phyloP scores from a whole-genome alignment of 208 protist genomes.

The Leishmania martiniquensis region DNA sequence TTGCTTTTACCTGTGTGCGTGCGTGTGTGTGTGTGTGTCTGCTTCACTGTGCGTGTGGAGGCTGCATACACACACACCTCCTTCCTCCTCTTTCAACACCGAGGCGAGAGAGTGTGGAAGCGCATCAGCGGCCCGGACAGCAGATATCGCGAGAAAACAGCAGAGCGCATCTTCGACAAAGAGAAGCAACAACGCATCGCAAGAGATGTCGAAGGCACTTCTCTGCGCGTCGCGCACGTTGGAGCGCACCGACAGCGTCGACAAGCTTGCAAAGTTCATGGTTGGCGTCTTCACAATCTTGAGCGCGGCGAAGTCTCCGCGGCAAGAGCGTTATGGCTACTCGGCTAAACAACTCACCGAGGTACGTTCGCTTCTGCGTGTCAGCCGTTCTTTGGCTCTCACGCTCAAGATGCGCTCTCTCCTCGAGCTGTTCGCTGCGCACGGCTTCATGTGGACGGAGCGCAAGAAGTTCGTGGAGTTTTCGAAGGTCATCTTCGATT shows the following conservation, averaged over 20 bases:
- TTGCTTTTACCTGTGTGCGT: too few relatives aligned
- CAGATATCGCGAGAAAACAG: background rate
- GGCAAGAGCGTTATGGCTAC: background rate
- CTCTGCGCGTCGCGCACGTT: slow-evolving; percentile 40
- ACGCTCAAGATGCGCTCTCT: slow-evolving; percentile 42
- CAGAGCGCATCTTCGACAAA: background rate
- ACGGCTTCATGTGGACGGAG: slow-evolving; percentile 41
- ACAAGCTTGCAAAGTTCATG: slow-evolving; percentile 63
- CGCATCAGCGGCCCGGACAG: too few relatives aligned
- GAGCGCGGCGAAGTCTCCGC: background rate
- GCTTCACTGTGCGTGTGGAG: background rate
- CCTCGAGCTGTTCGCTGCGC: slow-evolving; percentile 34
- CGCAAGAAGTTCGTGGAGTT: slow-evolving; percentile 62
- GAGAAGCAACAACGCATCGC: background rate
- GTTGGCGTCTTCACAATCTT: slow-evolving; percentile 36
- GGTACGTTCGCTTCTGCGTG: slow-evolving; percentile 48
- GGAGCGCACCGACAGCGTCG: slow-evolving; percentile 42
- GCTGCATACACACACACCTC: background rate
- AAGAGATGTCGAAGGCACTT: slow-evolving; percentile 2
- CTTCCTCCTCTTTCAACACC: too few relatives aligned
- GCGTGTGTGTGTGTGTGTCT: background rate
- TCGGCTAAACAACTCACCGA: slow-evolving; percentile 24
- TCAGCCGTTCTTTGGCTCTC: slow-evolving; percentile 52
- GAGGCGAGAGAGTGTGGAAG: too few relatives aligned
- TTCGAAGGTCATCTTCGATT: slow-evolving; percentile 36